phyloP scores from a whole-genome alignment of 1,284 basidiomycete species.

The Jaminaea rosea region DNA sequence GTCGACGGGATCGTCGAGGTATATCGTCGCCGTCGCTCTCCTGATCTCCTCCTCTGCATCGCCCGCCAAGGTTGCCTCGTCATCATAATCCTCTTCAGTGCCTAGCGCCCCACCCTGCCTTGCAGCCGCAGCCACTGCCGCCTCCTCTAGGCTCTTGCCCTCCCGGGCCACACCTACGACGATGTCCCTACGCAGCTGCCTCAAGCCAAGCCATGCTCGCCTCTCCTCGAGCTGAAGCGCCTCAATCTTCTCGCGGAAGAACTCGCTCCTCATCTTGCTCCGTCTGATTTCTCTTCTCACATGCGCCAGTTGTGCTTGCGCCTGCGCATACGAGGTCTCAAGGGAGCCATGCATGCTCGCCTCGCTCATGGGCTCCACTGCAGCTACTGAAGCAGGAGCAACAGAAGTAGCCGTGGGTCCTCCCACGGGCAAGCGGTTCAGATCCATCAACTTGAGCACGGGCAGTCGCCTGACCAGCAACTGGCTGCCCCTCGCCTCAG shows the following conservation, averaged over 20 bases:
- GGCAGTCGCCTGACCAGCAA: conserved; percentile 17
- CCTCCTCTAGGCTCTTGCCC: background rate
- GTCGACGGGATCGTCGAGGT: too few species aligned
- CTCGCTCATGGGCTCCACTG: conserved; percentile 16
- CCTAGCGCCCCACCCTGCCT: background rate
- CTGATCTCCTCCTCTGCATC: background rate
- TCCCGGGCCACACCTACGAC: background rate
- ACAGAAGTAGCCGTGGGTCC: too few species aligned
- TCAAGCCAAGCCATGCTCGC: too few species aligned
- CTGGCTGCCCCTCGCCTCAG: conserved; percentile 30
- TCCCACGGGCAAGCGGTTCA: conserved; percentile 18
- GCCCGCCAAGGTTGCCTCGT: background rate
- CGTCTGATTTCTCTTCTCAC: background rate
- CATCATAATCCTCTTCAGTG: background rate
- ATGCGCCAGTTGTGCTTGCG: background rate
- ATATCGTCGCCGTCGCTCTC: background rate
- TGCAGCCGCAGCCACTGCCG: background rate
- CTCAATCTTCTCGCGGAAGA: background rate
- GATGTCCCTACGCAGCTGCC: background rate
- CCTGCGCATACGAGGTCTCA: conserved; percentile 30
- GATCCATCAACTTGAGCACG: conserved; percentile 23
- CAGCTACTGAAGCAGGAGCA: too few species aligned
- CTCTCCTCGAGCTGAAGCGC: background rate
- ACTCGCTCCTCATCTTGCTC: background rate
- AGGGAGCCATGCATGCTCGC: conserved; percentile 20